Percentiles rank a stretch among this genome's conserved stretches.
These are phyloP conservation scores for Auriscalpium microsporum DNA, from an alignment of 768 basidiomycete species.

Conservation along the genomic window DNA sequence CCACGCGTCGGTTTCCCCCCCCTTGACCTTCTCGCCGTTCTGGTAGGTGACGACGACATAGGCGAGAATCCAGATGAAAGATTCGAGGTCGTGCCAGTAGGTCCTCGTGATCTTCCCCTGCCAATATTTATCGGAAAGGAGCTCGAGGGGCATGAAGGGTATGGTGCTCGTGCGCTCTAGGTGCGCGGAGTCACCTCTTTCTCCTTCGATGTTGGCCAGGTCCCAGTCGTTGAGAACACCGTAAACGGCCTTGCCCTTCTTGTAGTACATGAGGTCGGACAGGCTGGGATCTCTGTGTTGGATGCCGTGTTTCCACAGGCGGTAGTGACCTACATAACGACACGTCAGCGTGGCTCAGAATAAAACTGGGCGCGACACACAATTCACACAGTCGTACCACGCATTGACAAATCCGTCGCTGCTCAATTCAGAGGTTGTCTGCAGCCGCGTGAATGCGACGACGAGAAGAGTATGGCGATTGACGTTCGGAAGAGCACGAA, in stretches of 20 bases:
- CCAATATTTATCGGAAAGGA: not conserved
- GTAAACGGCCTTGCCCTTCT: not conserved
- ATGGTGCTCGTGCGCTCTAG: not conserved
- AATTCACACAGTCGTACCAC: too few relatives aligned
- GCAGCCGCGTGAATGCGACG: too few relatives aligned
- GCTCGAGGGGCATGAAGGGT: not conserved
- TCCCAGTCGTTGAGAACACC: slow-evolving; percentile 4
- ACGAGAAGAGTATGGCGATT: too few relatives aligned
- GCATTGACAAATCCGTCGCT: too few relatives aligned
- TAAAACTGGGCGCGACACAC: too few relatives aligned
- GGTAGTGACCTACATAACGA: not conserved
- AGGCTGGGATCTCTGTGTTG: not conserved
- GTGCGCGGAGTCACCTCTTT: too few relatives aligned
- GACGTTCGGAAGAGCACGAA: too few relatives aligned
- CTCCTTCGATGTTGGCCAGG: not conserved
- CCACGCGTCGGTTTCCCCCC: not conserved
- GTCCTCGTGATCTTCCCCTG: not conserved
- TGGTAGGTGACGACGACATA: not conserved
- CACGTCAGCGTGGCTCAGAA: too few relatives aligned
- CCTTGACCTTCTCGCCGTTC: not conserved
- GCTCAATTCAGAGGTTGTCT: too few relatives aligned
- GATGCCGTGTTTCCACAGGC: not conserved
- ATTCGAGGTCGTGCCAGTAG: slow-evolving; percentile 2
- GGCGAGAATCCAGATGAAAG: not conserved
- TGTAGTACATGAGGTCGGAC: not conserved